phyloP scores from a whole-genome alignment of 2,329 filamentous ascomycete genomes.

The Paecilomyces fulvus region DNA sequence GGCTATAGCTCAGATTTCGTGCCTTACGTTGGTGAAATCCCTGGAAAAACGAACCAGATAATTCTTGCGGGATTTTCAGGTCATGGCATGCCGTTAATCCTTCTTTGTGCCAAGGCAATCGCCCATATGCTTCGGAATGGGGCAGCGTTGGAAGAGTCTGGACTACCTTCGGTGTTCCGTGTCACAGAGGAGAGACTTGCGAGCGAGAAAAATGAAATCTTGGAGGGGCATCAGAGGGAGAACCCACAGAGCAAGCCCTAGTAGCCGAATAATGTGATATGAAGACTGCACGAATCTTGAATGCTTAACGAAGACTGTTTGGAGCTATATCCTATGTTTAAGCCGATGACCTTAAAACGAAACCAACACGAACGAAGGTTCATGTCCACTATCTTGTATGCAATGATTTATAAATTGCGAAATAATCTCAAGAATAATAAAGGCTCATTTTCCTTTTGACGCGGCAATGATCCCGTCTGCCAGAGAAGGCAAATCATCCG shows the following conservation, averaged over 20 bases:
- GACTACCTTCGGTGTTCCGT: constrained; percentile 24
- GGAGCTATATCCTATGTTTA: no score
- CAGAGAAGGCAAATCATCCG: constrained; percentile 16
- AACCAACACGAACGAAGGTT: no score
- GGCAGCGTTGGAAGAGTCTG: constrained; percentile 17
- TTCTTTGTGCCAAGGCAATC: constrained; percentile 51
- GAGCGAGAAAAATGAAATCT: neutral
- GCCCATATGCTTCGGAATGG: constrained; percentile 43
- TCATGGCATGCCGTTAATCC: constrained; percentile 58
- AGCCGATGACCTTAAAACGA: no score
- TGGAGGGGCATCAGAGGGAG: neutral
- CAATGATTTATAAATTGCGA: no score
- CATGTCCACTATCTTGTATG: no score
- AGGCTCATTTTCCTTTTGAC: neutral
- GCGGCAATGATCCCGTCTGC: constrained; percentile 19
- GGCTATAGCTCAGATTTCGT: constrained; percentile 43
- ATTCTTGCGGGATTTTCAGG: constrained; percentile 55
- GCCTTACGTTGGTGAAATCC: constrained; percentile 45
- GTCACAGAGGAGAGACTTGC: constrained; percentile 18
- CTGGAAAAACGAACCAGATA: constrained; percentile 41
- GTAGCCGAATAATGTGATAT: neutral
- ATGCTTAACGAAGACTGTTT: no score
- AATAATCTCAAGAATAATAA: no score
- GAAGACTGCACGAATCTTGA: no score
- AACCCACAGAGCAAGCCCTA: neutral